Evolutionary conservation across 1,284 basidiomycete species (phyloP).

Genomic region (Leucoagaricus sp.): DNA sequence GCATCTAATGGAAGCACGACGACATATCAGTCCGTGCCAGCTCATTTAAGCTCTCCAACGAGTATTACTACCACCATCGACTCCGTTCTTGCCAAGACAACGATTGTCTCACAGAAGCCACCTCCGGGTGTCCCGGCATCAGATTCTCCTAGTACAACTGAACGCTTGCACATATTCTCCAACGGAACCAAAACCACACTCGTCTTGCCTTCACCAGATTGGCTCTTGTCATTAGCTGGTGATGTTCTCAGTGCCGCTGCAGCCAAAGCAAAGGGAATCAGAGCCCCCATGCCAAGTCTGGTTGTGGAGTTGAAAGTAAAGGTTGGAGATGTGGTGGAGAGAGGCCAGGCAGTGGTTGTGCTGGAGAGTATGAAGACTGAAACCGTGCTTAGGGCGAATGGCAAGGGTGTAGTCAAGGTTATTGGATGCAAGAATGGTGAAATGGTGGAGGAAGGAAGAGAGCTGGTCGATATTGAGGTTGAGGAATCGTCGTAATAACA

Average conservation of each 20-base stretch:
- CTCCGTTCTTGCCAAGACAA: constrained; percentile 40
- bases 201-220: constrained; percentile 61
- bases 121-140: constrained; percentile 52
- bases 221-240: constrained; percentile 63
- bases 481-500: constrained; percentile 15
- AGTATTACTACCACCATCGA: constrained; percentile 48
- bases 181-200: constrained; percentile 61
- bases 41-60: constrained; percentile 53
- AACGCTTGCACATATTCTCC: constrained; percentile 72
- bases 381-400: constrained; percentile 77
- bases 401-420: constrained; percentile 65
- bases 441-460: constrained; percentile 86
- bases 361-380: constrained; percentile 98
- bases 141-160: constrained; percentile 52
- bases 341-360: constrained; percentile 80
- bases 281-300: constrained; percentile 88
- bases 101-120: constrained; percentile 70
- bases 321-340: constrained; percentile 76
- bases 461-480: constrained; percentile 68
- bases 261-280: constrained; percentile 57
- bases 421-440: constrained; percentile 81
- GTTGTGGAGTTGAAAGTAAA: constrained; percentile 84
- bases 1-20: constrained; percentile 33
- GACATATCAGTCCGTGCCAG: constrained; percentile 53
- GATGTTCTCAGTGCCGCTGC: constrained; percentile 51